phyloP scores from a whole-genome alignment of 805 yeast species.

The Metschnikowia santaceciliae region DNA sequence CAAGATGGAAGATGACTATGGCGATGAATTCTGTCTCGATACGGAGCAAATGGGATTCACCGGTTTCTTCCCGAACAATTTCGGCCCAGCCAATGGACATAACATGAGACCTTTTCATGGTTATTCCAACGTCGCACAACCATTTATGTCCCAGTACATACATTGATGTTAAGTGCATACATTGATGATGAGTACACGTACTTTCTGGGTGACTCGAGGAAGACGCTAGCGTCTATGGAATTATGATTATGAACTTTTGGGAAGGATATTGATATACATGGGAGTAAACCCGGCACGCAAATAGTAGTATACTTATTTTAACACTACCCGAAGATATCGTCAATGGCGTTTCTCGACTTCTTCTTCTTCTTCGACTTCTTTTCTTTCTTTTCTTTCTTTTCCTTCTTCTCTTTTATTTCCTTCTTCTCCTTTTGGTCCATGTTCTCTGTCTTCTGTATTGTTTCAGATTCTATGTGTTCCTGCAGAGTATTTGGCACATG shows the following conservation, averaged over 20 bases:
- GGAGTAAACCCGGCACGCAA: not conserved
- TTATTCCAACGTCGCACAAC: slow-evolving; percentile 1
- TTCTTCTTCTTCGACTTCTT: slow-evolving; percentile 14
- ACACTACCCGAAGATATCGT: slow-evolving; percentile 63
- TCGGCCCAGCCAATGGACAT: slow-evolving; percentile 1
- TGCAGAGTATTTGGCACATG: not conserved
- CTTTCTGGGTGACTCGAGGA: not conserved
- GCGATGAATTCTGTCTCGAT: slow-evolving; percentile 42
- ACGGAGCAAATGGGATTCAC: slow-evolving; percentile 34
- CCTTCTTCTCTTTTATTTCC: slow-evolving; percentile 13
- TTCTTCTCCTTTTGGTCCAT: slow-evolving; percentile 21
- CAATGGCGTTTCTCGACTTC: slow-evolving; percentile 52
- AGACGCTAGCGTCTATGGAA: not conserved
- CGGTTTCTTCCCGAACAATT: not conserved
- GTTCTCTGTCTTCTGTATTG: not conserved
- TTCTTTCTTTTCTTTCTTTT: slow-evolving; percentile 9
- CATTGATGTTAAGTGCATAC: slow-evolving; percentile 1
- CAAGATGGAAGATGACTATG: slow-evolving; percentile 28
- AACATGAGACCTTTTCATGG: not conserved
- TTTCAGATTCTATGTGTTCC: not conserved
- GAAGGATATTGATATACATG: slow-evolving; percentile 3
- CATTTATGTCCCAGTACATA: slow-evolving; percentile 3
- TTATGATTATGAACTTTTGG: slow-evolving; percentile 2
- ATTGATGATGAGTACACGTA: not conserved
- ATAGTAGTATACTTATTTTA: slow-evolving; percentile 2